Conservation (phyloP, 441 rosid species). For the Pelargonium australe region DNA sequence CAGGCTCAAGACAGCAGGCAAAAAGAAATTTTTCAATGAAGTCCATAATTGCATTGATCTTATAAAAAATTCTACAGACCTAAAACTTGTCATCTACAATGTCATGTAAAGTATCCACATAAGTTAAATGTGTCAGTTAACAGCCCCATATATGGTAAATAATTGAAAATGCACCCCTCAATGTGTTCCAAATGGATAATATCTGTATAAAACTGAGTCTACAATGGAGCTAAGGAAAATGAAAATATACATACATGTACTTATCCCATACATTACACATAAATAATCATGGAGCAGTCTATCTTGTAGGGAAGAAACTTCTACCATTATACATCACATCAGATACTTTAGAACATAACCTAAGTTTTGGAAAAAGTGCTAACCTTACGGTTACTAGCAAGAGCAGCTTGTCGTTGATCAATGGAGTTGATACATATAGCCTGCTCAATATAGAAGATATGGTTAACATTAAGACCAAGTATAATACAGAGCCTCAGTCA, state of each 20-base stretch:
- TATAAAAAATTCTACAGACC: not conserved
- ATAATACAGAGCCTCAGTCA: conserved; percentile 12
- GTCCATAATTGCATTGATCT: not conserved
- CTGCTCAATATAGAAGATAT: conserved; percentile 42
- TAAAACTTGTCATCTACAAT: conserved; percentile 21
- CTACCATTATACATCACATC: not conserved
- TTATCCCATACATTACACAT: not conserved
- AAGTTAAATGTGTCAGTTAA: not conserved
- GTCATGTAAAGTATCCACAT: not conserved
- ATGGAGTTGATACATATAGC: conserved; percentile 73
- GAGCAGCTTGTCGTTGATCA: conserved; percentile 67
- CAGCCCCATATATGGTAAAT: not conserved
- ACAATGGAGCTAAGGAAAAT: conserved; percentile 6
- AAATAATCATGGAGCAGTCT: not conserved
- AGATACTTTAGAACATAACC: conserved; percentile 9
- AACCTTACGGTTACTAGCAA: conserved; percentile 92
- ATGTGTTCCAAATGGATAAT: not conserved
- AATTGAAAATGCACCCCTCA: not conserved
- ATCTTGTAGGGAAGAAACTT: not conserved
- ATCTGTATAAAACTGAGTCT: not conserved
- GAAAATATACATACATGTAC: not conserved
- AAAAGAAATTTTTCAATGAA: not conserved
- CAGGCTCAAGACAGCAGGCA: not conserved
- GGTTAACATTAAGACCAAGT: conserved; percentile 16
- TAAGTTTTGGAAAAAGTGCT: conserved; percentile 24